Conservation (phyloP, 139 green algal species). For the Chlamydomonas schloesseri region DNA sequence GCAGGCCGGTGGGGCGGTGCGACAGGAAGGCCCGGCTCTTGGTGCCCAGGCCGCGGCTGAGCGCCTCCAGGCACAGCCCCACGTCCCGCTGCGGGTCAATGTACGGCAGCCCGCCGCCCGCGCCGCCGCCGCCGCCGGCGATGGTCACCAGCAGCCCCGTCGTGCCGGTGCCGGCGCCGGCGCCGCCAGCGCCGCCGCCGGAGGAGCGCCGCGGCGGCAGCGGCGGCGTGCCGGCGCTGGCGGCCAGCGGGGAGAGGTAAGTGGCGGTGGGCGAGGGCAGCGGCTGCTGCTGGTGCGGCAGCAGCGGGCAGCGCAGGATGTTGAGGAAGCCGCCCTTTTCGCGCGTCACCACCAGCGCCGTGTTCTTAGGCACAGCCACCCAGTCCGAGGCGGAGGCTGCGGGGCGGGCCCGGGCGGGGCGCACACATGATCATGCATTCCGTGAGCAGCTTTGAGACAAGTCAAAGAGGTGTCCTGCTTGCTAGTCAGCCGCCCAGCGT, state of each 20-base stretch:
- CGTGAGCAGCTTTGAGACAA: too few species aligned
- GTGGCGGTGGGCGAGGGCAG: not conserved
- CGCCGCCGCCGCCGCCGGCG: not conserved
- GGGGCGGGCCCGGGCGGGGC: too few species aligned
- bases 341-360: slow-evolving; percentile 78
- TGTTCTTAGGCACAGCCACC: slow-evolving; percentile 90
- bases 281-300: not conserved
- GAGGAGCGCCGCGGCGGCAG: not conserved
- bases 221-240: not conserved
- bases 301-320: slow-evolving; percentile 74
- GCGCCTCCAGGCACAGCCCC: slow-evolving; percentile 75
- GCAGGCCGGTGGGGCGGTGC: not conserved
- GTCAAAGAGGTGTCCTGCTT: too few species aligned
- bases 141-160: not conserved
- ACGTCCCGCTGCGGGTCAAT: slow-evolving; percentile 48
- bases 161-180: not conserved
- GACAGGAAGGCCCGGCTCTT: slow-evolving; percentile 61
- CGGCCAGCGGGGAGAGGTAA: not conserved
- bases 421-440: too few species aligned
- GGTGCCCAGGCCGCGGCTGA: slow-evolving; percentile 61
- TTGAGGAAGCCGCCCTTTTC: slow-evolving; percentile 89
- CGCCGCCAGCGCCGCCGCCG: not conserved
- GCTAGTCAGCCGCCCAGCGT: too few species aligned
- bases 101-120: not conserved
- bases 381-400: slow-evolving; percentile 82